Base-by-base conservation (phyloP, 169 alveolate species). In the Plasmodium vinckei region DNA sequence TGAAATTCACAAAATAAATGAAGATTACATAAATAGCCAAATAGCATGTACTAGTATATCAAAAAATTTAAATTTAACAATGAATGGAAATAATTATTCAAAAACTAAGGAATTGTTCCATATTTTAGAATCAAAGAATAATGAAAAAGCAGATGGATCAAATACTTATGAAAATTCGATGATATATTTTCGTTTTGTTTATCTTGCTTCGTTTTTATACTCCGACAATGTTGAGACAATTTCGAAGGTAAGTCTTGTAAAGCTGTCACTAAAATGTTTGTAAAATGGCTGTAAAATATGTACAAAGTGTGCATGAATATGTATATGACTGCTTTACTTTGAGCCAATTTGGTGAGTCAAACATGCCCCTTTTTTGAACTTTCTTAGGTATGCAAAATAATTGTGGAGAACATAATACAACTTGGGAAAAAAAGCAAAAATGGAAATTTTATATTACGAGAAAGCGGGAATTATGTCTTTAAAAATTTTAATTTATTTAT, bases 371-470 rank as follows among this genome's bases (percentile, higher is more conserved):
- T 73, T 60, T 25, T 44, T 59, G 7, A 21, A 49, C 27, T 27
- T 15, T 44, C 10, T 13, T 46, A 77, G 84, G 90, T 82, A 10
- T 82, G 86, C 57, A 67, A 68, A 17, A 1, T 68, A 44, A 68
- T 82, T 17, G 86, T 82, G 15, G 90, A 82, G 7, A 82, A 68
- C 13, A 82, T 67, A 15, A 72, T 82, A 15, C 72, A 68, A 25
- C 54, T 82, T 23, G 90, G 90, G n/a, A 69, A 68, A 61, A 82
- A 56, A 25, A 82, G 90, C 44, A 69, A 56, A 53, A 69, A 54
- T 49, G 90, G 90, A 1, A 82, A 82, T 68, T 82, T 68, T 42
- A 67, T 82, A 9, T 12, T 82, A 13, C 67, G 17, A 25, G 90
- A 82, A 12, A 69, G 42, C 27, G 90, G 90, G 1, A 68, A 82